Evolutionary conservation across 2,329 filamentous ascomycete genomes (phyloP).

Genomic region (Beauveria sp.): DNA sequence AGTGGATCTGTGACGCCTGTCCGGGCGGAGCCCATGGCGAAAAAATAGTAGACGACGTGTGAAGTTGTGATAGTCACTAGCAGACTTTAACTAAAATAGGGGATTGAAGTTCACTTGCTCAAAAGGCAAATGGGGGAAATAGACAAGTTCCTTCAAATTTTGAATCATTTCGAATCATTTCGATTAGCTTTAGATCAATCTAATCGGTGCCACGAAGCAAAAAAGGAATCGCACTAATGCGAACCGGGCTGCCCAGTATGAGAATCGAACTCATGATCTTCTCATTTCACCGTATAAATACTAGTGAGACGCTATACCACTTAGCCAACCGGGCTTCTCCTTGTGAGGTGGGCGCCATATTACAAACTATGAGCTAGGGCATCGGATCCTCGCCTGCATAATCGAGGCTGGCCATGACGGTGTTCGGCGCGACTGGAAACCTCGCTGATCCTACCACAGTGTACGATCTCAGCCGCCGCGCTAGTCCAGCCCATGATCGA

Average conservation of each 20-base stretch:
- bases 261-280: slow-evolving; percentile 29
- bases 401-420: no score
- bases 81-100: no score
- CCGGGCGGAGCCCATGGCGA: background rate
- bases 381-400: background rate
- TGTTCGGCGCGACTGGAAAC: background rate
- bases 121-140: no score
- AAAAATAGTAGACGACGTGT: background rate
- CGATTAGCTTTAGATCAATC: no score
- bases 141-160: no score
- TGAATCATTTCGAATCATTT: no score
- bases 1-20: slow-evolving; percentile 13
- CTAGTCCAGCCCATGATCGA: slow-evolving; percentile 3
- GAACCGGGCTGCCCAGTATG: slow-evolving; percentile 21
- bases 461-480: slow-evolving; percentile 1
- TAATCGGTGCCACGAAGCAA: background rate
- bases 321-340: slow-evolving; percentile 24
- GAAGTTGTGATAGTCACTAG: no score
- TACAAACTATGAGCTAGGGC: background rate
- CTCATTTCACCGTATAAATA: slow-evolving; percentile 21
- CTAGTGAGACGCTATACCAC: slow-evolving; percentile 31
- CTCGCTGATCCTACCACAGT: background rate
- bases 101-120: no score
- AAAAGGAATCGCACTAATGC: slow-evolving; percentile 5
- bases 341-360: background rate